Evolutionary conservation across 1,139 yeast species (phyloP).

Genomic region (Candida glucosophila): DNA sequence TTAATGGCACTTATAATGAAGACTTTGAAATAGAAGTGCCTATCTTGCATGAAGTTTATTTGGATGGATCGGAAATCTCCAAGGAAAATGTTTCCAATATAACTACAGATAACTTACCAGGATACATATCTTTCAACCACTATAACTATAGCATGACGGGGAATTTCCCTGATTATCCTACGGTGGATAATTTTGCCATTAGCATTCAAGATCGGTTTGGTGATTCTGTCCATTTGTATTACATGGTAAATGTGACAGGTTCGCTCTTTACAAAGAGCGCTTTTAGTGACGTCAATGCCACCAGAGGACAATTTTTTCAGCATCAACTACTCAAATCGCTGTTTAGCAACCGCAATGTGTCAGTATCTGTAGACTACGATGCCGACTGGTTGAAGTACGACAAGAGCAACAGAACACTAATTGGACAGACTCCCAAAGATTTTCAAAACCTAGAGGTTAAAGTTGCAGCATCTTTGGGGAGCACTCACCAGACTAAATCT

Average conservation of each 20-base stretch:
- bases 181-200: constrained; percentile 43
- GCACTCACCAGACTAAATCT: constrained; percentile 26
- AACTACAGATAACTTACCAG: constrained; percentile 41
- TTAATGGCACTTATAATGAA: constrained; percentile 62
- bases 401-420: constrained; percentile 51
- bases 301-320: constrained; percentile 50
- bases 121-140: constrained; percentile 47
- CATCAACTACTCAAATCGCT: constrained; percentile 43
- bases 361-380: constrained; percentile 40
- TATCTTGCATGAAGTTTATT: constrained; percentile 38
- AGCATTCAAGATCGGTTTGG: constrained; percentile 54
- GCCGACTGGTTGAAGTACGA: constrained; percentile 63
- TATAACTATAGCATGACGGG: constrained; percentile 45
- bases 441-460: constrained; percentile 43
- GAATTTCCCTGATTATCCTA: constrained; percentile 41
- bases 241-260: constrained; percentile 38
- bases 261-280: constrained; percentile 46
- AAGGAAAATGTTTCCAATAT: constrained; percentile 48
- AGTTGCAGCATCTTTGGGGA: constrained; percentile 41
- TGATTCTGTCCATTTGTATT: constrained; percentile 54
- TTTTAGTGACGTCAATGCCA: constrained; percentile 57
- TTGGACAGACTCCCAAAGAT: constrained; percentile 58
- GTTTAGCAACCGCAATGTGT: constrained; percentile 45
- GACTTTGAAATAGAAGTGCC: constrained; percentile 55
- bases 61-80: constrained; percentile 49